A percentile compares a stretch with the other conserved stretches of the same genome.
Conservation (phyloP, 1,139 yeast genomes). For the Saccharomyces hybrid region DNA sequence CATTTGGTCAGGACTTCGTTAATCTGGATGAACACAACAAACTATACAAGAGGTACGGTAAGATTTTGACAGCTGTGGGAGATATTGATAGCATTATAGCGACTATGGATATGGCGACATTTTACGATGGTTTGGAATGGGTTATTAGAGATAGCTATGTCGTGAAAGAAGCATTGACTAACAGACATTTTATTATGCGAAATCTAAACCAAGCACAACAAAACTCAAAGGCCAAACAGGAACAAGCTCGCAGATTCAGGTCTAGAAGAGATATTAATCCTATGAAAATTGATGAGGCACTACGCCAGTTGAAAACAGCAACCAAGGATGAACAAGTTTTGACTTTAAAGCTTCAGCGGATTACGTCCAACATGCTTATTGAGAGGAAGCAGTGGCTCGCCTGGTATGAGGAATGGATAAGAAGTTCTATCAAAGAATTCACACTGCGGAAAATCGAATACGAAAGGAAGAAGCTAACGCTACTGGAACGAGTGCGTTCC, state of each 20-base stretch:
- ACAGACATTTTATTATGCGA: conserved; percentile 85
- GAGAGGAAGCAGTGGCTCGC: conserved; percentile 50
- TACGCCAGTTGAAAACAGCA: conserved; percentile 70
- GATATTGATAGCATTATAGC: conserved; percentile 72
- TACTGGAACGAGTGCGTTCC: conserved; percentile 65
- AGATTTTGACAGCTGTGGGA: conserved; percentile 60
- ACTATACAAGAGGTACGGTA: conserved; percentile 72
- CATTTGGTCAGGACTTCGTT: conserved; percentile 53
- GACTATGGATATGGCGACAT: conserved; percentile 62
- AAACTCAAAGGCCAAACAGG: conserved; percentile 61
- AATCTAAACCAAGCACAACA: conserved; percentile 77
- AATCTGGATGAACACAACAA: conserved; percentile 44
- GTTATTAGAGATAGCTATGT: conserved; percentile 72
- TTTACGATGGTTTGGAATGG: conserved; percentile 68
- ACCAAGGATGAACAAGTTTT: conserved; percentile 71
- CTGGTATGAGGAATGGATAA: conserved; percentile 51
- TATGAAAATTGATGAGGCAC: conserved; percentile 82
- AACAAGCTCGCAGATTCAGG: conserved; percentile 66
- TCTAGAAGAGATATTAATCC: conserved; percentile 76
- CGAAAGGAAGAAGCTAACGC: conserved; percentile 71
- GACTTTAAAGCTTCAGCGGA: conserved; percentile 66
- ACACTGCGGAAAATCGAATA: conserved; percentile 73
- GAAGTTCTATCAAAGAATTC: conserved; percentile 48
- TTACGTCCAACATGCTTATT: conserved; percentile 76
- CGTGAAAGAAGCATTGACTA: conserved; percentile 87